A percentile compares a stretch with the other conserved stretches of the same genome.
Evolutionary conservation across 371 early-diverging fungal species (phyloP).

Genomic region (Lichtheimia corymbifera): DNA sequence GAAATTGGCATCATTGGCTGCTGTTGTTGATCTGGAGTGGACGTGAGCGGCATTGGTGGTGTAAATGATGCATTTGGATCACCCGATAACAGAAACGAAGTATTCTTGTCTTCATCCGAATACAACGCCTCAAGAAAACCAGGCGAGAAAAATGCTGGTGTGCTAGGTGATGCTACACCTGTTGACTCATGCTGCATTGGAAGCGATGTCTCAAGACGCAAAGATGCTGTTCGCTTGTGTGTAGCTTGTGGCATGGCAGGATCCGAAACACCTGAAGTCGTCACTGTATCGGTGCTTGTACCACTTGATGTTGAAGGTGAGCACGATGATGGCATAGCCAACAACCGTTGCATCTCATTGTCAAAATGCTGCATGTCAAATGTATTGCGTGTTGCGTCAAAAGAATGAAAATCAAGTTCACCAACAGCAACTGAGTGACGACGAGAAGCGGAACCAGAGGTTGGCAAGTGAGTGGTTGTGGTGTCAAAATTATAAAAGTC

Average conservation of each 20-base stretch:
- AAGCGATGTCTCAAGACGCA: slow-evolving; percentile 27
- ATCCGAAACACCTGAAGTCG: not conserved
- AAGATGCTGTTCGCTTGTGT: slow-evolving; percentile 34
- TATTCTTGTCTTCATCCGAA: slow-evolving; percentile 12
- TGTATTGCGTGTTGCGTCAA: slow-evolving; percentile 11
- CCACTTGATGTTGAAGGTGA: slow-evolving; percentile 1
- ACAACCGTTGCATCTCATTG: slow-evolving; percentile 18
- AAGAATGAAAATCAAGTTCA: slow-evolving; percentile 22
- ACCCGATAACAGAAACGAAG: slow-evolving; percentile 2
- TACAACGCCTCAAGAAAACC: slow-evolving; percentile 58
- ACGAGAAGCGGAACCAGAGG: slow-evolving; percentile 14
- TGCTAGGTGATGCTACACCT: slow-evolving; percentile 37
- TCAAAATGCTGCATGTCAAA: slow-evolving; percentile 18
- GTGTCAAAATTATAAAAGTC: slow-evolving; percentile 1
- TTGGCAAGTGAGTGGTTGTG: not conserved
- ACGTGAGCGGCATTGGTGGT: slow-evolving; percentile 1
- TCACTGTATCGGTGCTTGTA: not conserved
- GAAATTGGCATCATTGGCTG: slow-evolving; percentile 3
- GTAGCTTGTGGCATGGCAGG: not conserved
- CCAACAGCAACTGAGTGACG: slow-evolving; percentile 34
- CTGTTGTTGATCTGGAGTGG: not conserved
- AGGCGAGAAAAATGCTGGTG: slow-evolving; percentile 62
- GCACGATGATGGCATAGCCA: slow-evolving; percentile 14
- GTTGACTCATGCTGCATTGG: slow-evolving; percentile 13
- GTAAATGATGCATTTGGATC: slow-evolving; percentile 2